Base-by-base conservation (phyloP, 805 yeast genomes). In the Candida peoriensis region DNA sequence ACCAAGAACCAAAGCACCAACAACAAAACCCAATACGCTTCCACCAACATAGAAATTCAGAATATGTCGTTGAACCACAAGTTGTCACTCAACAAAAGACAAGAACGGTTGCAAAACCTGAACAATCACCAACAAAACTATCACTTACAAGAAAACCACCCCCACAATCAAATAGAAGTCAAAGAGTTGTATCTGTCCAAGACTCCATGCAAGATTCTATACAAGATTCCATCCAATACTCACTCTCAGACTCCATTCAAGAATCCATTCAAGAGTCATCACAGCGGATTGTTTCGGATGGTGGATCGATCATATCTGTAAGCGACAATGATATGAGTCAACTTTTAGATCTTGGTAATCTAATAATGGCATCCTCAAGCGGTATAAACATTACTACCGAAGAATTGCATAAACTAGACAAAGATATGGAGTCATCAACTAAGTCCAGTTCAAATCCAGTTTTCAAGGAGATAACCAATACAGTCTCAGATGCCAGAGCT, bases 131-230 rank as follows among this genome's bases (percentile, higher is more conserved):
- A 39, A 23, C 4, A 37, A 37, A 8, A 39, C 48, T 3, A 21
- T 24, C 22, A 24, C 19, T 24, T n/a, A n/a, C n/a, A n/a, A n/a
- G n/a, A n/a, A n/a, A n/a, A n/a, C n/a, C n/a, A n/a, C n/a, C n/a
- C n/a, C n/a, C n/a, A n/a, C n/a, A n/a, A n/a, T n/a, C n/a, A n/a
- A n/a, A n/a, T n/a, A n/a, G n/a, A n/a, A n/a, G n/a, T n/a, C n/a
- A n/a, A n/a, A n/a, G n/a, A n/a, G n/a, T n/a, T n/a, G n/a, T n/a
- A n/a, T 44, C 51, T 3, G 33, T 38, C 10, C 47, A 44, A 8
- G 46, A 42, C 14, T 48, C 50, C 1, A 28, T 43, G 22, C 48
- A 46, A 21, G 36, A 30, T 11, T 37, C 46, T 6, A 33, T 38
- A 10, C 41, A 40, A 12, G 43, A 38, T 4, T 43, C 52, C 3